Base-by-base conservation (phyloP, 2,329 filamentous ascomycete genomes). In the Fusarium camptoceras region DNA sequence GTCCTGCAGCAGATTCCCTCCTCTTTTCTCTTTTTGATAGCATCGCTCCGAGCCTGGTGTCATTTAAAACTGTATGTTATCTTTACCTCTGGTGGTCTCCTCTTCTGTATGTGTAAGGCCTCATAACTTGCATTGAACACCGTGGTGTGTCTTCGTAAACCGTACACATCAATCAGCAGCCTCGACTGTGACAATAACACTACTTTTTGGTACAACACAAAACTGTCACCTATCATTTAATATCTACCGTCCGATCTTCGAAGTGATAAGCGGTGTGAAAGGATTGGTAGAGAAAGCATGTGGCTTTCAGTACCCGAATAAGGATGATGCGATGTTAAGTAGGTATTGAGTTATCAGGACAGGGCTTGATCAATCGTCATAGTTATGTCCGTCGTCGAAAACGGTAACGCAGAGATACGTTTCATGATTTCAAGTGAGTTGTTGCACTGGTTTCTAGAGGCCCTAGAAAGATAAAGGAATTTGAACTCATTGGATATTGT, bases 11-110 rank as follows among this genome's bases (percentile, higher is more conserved):
- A 64, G 57, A 70, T 69, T 66, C 59, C 60, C 61, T 59, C 57
- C 64, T 70, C 64, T 62, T 60, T 64, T 65, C 64, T 68, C 62
- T 62, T 60, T 62, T 66, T 57, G 64, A 59, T 75, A 74, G 69
- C 71, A 76, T 74, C 53, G 61, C 65, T 74, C 67, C 63, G 59
- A 73, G 63, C 60, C 65, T 61, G 60, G 56, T 68, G 64, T 75
- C 64, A 65, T 70, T 71, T 73, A 68, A 64, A 70, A 61, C 62
- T 64, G 53, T 65, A 59, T 61, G 49, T 62, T 67, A 51, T 58
- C 49, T 61, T 46, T 51, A 37, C 34, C 15, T 51, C 25, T 48
- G 15, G 24, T 25, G n/a, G 39, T 37, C 30, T 53, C 42, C 31
- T 37, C 61, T 48, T 55, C 39, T 43, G 46, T 42, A 51, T 57